phyloP scores from a whole-genome alignment of 202 grass and related monocot species.

The Dendrocalamus latiflorus region DNA sequence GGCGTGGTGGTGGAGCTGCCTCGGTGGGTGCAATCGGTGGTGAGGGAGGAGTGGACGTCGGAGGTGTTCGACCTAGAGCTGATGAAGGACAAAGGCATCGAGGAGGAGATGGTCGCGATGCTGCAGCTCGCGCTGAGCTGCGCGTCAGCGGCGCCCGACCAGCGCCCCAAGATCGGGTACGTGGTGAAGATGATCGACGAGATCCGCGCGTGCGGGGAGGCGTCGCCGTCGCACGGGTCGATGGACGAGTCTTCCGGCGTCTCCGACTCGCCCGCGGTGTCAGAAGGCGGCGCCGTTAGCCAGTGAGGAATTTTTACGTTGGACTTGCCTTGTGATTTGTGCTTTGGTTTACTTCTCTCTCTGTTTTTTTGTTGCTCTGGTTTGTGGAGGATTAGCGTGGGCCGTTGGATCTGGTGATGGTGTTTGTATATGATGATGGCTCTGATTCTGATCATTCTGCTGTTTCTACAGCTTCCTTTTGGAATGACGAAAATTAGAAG shows the following conservation, averaged over 20 bases:
- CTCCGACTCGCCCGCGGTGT: conserved; percentile 57
- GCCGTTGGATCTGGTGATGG: conserved; percentile 1
- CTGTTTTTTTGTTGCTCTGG: neutral
- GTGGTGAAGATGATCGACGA: conserved; percentile 91
- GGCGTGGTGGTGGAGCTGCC: conserved; percentile 54
- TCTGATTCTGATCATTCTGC: conserved; percentile 8
- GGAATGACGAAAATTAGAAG: neutral
- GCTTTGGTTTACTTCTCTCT: neutral
- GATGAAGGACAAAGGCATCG: conserved; percentile 95
- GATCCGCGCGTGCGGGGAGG: conserved; percentile 53
- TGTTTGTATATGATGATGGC: neutral
- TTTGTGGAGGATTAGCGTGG: neutral
- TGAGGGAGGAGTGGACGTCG: conserved; percentile 96
- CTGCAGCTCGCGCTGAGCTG: conserved; percentile 89
- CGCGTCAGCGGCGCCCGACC: conserved; percentile 49
- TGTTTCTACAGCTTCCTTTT: neutral
- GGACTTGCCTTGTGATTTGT: neutral
- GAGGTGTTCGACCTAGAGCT: conserved; percentile 99
- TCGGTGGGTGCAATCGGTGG: conserved; percentile 92
- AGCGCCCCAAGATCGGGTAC: conserved; percentile 79
- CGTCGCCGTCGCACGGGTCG: conserved; percentile 59
- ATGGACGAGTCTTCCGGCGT: conserved; percentile 52
- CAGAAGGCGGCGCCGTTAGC: conserved; percentile 46
- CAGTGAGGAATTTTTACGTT: conserved; percentile 16
- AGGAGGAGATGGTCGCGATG: conserved; percentile 95